A percentile compares a stretch with the other conserved stretches of the same genome.
Evolutionary conservation across 805 yeast species (phyloP).

Genomic region (Saccharomyces eubayanus): DNA sequence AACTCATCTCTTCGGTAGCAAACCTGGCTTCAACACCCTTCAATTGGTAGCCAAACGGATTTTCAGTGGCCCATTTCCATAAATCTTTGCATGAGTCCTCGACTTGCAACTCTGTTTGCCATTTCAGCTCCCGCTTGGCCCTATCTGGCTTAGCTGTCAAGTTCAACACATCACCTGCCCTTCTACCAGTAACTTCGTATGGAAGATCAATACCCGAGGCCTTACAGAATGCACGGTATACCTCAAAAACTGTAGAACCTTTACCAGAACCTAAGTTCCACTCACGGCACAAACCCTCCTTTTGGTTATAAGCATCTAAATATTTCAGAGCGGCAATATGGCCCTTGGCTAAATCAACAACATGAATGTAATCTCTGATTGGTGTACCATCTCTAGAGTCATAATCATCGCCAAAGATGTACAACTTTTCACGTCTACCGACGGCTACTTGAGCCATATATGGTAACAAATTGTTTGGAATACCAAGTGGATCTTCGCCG

Average conservation of each 20-base stretch:
- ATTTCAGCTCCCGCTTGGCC: conserved; percentile 56
- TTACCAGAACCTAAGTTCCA: conserved; percentile 81
- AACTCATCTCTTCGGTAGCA: conserved; percentile 7
- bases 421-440: conserved; percentile 56
- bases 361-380: conserved; percentile 74
- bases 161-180: conserved; percentile 70
- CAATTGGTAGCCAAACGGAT: conserved; percentile 52
- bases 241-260: conserved; percentile 73
- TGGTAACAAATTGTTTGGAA: conserved; percentile 70
- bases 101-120: conserved; percentile 51
- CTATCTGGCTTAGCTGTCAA: conserved; percentile 64
- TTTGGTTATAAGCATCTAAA: conserved; percentile 29
- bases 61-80: conserved; percentile 68
- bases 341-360: conserved; percentile 70
- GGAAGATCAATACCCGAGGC: conserved; percentile 61
- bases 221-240: conserved; percentile 52
- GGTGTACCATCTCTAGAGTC: conserved; percentile 72
- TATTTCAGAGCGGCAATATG: conserved; percentile 64
- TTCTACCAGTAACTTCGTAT: conserved; percentile 54
- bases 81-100: conserved; percentile 62
- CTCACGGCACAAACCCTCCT: conserved; percentile 51
- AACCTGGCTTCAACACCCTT: conserved; percentile 20
- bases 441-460: conserved; percentile 70
- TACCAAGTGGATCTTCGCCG: conserved; percentile 75
- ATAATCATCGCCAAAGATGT: conserved; percentile 68